Base-by-base conservation (phyloP, 2,329 filamentous ascomycete genomes). In the Fusarium sp. region DNA sequence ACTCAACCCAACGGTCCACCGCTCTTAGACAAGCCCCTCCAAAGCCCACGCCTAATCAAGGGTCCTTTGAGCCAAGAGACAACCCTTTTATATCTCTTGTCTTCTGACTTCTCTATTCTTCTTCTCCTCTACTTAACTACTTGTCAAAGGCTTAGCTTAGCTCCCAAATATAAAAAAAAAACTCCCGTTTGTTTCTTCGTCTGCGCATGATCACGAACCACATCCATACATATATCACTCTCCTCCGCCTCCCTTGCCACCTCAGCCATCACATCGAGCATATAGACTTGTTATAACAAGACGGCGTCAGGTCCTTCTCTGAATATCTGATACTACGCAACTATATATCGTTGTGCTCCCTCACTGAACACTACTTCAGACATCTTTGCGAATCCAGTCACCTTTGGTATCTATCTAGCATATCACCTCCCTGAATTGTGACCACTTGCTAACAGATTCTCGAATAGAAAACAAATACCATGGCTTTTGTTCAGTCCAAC, bases 401-500 rank as follows among this genome's bases (percentile, higher is more conserved):
- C 31, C 38, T 34, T 40, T 60, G 64, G 64, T 70, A 64, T n/a
- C 15, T 19, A 47, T 43, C 46, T 53, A 45, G 31, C 45, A 47
- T 51, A 22, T 53, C 26, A 36, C n/a, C 38, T 51, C 11, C 15
- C 22, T 11, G n/a, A 31, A 13, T 29, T 10, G 25, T 47, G 53
- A 41, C 13, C 31, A 52, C 4, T 15, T 31, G 31, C 64, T 71
- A 58, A 70, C 35, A 60, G 43, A 26, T 11, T 24, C 22, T 28
- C 32, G 8, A 51, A 55, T 38, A 49, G 7, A 9, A 62, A 47
- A 57, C 15, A 56, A 22, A 35, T 45, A 70, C 68, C 54, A 80
- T 80, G 77, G 77, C 75, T 58, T 78, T 77, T 69, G 63, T 77
- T 64, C 78, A 77, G 50, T 47, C 67, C 48, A 81, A 78, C 61